Base-by-base conservation (phyloP, 345 rosid genomes). In the Citrus australasica region DNA sequence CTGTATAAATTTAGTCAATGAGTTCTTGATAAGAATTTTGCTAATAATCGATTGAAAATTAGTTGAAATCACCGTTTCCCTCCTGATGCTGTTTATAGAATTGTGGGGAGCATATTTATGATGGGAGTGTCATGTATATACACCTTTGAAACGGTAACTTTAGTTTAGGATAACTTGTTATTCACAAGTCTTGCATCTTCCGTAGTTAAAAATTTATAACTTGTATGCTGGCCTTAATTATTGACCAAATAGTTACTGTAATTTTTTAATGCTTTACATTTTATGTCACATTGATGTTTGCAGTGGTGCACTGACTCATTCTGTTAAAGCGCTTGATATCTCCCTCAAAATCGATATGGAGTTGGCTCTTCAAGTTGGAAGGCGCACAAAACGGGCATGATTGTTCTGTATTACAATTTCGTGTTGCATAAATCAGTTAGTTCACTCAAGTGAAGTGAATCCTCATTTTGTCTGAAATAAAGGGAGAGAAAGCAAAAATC, bases 251-350 rank as follows among this genome's bases (percentile, higher is more conserved):
- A 2, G 24, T 27, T 68, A 9, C n/a, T 17, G 28, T 33, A 42
- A 65, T 32, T 78, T 42, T 63, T 2, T 7, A 59, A 42, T 69
- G 62, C 21, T 59, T 58, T 28, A 35, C 67, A 38, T 42, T 67
- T 65, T 25, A 16, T 21, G 63, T 24, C 42, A 38, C 25, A 37
- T 76, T 67, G 33, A 60, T 76, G 40, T 75, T 84, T 85, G 85
- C 90, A 96, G 98, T 24, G 99, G 98, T 8, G 98, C 97, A 24
- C 79, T 96, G 71, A 96, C 99, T 1, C 98, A 96, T 86, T 96
- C 98, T 9, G 98, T 96, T 0, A 92, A 88, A 85, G 98, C 98
- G 2, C 90, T 96, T 16, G 98, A 96, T 69, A 90, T 96, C 81
- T 96, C 98, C 68, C 92, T 94, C 79, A 94, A 96, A 85, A 92